These are phyloP conservation scores for Glarea lozoyensis DNA, from an alignment of 495 filamentous ascomycete species.

Conservation along the genomic window DNA sequence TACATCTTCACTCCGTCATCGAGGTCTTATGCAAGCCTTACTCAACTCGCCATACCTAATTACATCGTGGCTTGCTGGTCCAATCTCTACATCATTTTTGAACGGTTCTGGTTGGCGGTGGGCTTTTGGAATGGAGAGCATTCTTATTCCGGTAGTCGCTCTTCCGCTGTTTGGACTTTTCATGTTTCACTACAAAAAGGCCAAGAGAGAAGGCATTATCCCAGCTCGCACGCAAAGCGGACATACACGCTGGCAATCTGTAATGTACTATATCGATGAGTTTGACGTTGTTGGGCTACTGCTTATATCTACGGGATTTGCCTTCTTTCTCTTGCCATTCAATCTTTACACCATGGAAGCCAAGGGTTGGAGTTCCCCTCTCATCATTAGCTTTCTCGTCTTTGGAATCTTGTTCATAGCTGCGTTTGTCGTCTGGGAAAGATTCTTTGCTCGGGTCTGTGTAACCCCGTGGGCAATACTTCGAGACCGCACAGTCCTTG, in stretches of 20 bases:
- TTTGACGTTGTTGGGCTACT: constrained; percentile 52
- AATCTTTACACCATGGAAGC: constrained; percentile 39
- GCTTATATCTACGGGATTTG: constrained; percentile 44
- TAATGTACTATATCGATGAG: constrained; percentile 45
- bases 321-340: constrained; percentile 57
- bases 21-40: constrained; percentile 48
- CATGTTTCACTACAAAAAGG: constrained; percentile 40
- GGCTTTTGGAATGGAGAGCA: constrained; percentile 45
- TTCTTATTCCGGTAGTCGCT: constrained; percentile 41
- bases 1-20: constrained; percentile 46
- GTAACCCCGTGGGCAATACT: constrained; percentile 53
- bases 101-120: constrained; percentile 42
- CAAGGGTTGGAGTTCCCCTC: constrained; percentile 37
- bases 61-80: constrained; percentile 39
- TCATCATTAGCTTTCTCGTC: constrained; percentile 50
- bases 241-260: constrained; percentile 37
- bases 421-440: constrained; percentile 49
- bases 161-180: constrained; percentile 30
- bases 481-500: constrained; percentile 41
- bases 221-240: constrained; percentile 30
- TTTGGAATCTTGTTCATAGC: constrained; percentile 45
- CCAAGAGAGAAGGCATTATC: constrained; percentile 29
- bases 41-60: constrained; percentile 49
- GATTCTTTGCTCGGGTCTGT: constrained; percentile 38
- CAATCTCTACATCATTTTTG: constrained; percentile 31